Percentiles rank a stretch among this genome's conserved stretches.
Evolutionary conservation across 2,329 filamentous ascomycete species (phyloP).

Genomic region (Acrodontium crateriforme): DNA sequence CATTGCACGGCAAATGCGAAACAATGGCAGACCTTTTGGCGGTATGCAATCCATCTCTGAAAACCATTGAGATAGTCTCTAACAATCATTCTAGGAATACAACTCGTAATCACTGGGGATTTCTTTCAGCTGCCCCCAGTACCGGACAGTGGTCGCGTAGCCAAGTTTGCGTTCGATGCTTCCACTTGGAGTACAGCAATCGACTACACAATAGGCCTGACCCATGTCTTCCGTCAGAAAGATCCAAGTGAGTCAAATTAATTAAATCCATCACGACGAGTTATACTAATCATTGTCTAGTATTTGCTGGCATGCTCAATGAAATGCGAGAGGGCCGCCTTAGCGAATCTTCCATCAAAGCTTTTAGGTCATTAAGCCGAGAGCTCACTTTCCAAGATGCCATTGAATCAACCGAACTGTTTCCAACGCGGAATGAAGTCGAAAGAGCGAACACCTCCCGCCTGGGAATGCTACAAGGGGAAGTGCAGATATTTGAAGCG

Average conservation of each 20-base stretch:
- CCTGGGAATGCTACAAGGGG: conserved; percentile 58
- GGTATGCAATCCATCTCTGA: too few species aligned
- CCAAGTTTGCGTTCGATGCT: conserved; percentile 88
- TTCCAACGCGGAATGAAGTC: conserved; percentile 80
- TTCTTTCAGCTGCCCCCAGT: conserved; percentile 97
- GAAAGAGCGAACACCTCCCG: conserved; percentile 69
- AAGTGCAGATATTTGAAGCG: conserved; percentile 55
- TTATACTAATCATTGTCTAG: conserved; percentile 27
- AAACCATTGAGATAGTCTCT: too few species aligned
- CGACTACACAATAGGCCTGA: conserved; percentile 87
- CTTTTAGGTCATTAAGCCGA: conserved; percentile 61
- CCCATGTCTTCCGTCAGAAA: conserved; percentile 90
- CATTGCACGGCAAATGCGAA: conserved; percentile 71
- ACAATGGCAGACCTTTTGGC: conserved; percentile 85
- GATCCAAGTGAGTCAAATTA: conserved; percentile 48
- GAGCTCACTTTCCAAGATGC: conserved; percentile 59
- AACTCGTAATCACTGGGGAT: conserved; percentile 88
- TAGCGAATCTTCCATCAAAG: conserved; percentile 57
- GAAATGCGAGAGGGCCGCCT: conserved; percentile 89
- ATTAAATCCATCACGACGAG: neutral
- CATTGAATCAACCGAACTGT: conserved; percentile 77
- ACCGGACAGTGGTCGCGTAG: conserved; percentile 57
- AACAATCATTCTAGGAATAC: too few species aligned
- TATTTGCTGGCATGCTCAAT: conserved; percentile 90
- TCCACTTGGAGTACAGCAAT: conserved; percentile 85